Evolutionary conservation across 805 yeast genomes (phyloP).

Genomic region (Nakazawaea siamensis): DNA sequence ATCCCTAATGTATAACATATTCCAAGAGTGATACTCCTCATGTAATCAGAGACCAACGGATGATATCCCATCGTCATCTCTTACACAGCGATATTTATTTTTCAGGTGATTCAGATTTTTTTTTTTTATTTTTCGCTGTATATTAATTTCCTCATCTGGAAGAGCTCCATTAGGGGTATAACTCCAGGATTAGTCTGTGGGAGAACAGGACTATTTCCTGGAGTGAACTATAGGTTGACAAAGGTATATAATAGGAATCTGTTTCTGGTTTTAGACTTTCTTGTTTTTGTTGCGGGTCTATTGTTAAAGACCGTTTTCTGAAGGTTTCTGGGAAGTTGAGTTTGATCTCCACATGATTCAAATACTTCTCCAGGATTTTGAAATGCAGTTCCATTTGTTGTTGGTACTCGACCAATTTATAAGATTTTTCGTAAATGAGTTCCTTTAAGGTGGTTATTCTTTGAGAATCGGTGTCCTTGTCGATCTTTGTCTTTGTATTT

Average conservation of each 20-base stretch:
- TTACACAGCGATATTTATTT: too few relatives aligned
- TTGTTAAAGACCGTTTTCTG: constrained; percentile 5
- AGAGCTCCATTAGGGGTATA: not conserved
- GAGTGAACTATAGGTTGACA: constrained; percentile 1
- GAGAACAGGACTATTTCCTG: constrained; percentile 8
- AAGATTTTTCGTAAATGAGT: not conserved
- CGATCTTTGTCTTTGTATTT: constrained; percentile 2
- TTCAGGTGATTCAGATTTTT: too few relatives aligned
- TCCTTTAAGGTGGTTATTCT: constrained; percentile 2
- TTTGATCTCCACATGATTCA: constrained; percentile 7
- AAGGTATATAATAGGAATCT: constrained; percentile 7
- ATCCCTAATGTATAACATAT: not conserved
- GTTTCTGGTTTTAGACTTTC: constrained; percentile 10
- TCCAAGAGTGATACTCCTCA: constrained; percentile 1
- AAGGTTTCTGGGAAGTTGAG: constrained; percentile 9
- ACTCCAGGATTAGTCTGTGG: constrained; percentile 1
- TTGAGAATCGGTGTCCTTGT: constrained; percentile 1
- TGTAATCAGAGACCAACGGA: constrained; percentile 1
- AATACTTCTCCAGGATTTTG: constrained; percentile 4
- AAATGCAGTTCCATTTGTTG: not conserved
- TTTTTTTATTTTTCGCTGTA: too few relatives aligned
- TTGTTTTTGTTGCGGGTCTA: constrained; percentile 5
- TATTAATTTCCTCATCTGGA: too few relatives aligned
- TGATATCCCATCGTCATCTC: not conserved
- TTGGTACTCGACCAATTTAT: constrained; percentile 1